Evolutionary conservation across 805 yeast genomes (phyloP), one percentile per base, ranked within the genome.

Genomic region (Sugiyamaella marilandica): DNA sequence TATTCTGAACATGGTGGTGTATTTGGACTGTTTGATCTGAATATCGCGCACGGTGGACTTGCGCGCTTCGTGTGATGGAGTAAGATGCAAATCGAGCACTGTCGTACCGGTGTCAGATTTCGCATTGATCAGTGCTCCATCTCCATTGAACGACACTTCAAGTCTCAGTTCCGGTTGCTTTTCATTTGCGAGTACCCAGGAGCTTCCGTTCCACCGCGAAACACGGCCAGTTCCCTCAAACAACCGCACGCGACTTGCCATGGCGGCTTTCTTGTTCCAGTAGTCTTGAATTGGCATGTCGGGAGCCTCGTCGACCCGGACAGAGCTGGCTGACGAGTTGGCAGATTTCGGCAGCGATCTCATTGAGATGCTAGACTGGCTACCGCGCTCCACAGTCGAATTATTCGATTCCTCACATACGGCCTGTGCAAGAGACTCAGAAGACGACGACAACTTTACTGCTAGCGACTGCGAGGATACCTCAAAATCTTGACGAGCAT

Each of bases 1-100:
- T 35, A 59, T 45, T 31, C 62, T 45, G 53, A 58, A 60, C 63
- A 60, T 60, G 24, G 58, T 57, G 36, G 52, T 55, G 18, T 35
- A 43, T 16, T 41, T 37, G 16, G 55, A 41, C 31, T 51, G 55
- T 14, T 45, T 41, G 43, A 59, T 51, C 41, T 59, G 59, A 21
- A 59, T 53, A 48, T 59, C 61, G 31, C 54, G 55, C 5, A 49
- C 47, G 14, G 62, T 59, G 13, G 59, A 53, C 49, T 59, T 59
- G 16, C 59, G 54, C 10, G 56, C 50, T 18, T 57, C 59, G 31
- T 56, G 56, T 1, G 37, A 19, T 10, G 59, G 59, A 18, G 37
- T 10, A 35, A 58, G 43, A 35, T 33, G 19, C 37, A 56, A 19
- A 21, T 55, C 54, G 33, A 49, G 31, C 19, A 35, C 37, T 11